Evolutionary conservation across 108 stramenopile genomes (phyloP), one percentile per base, ranked within the genome.

Genomic region (Chaetoceros tenuissimus): DNA sequence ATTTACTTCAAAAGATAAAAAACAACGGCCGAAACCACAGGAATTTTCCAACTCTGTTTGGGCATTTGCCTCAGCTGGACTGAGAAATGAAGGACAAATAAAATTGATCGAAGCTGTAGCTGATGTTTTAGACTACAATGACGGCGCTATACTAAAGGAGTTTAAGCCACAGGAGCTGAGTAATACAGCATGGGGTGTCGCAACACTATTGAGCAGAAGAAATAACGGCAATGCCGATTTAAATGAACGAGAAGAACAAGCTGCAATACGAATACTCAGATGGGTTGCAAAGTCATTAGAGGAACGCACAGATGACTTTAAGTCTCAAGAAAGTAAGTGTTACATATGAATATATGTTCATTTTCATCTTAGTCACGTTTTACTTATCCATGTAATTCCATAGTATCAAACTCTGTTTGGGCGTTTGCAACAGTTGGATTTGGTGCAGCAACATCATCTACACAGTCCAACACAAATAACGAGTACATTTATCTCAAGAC

Each of bases 151-250:
- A 71, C 63, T 72, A 16, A 50, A 57, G 20, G 43, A 57, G 43
- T 91, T 91, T 65, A 91, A 87, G 40, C 85, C 87, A 10, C 87
- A 88, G 60, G 87, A 88, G 57, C 56, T 84, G 10, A 67, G 64
- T 46, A 84, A 87, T 55, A 77, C 72, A 20, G 77, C 70, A 23
- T 90, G 88, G 88, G 84, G 83, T 24, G 64, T 82, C 24, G 85
- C 82, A 3, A 85, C 85, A 18, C 76, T 85, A 48, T 67, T 86
- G 26, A 72, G 73, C 46, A 82, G 59, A 43, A 27, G 28, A 45
- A 31, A 59, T 17, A 29, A 47, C 21, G 58, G 55, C 23, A 28
- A 51, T 19, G 28, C 57, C 65, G 43, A 44, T 28, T 50, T 31
- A 5, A 16, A 24, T n/a, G 50, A 48, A 19, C 26, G 51, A 10